Percentiles rank a stretch among this genome's conserved stretches.
phyloP scores from a whole-genome alignment of 768 basidiomycete genomes.

The Boletus sensibilis region DNA sequence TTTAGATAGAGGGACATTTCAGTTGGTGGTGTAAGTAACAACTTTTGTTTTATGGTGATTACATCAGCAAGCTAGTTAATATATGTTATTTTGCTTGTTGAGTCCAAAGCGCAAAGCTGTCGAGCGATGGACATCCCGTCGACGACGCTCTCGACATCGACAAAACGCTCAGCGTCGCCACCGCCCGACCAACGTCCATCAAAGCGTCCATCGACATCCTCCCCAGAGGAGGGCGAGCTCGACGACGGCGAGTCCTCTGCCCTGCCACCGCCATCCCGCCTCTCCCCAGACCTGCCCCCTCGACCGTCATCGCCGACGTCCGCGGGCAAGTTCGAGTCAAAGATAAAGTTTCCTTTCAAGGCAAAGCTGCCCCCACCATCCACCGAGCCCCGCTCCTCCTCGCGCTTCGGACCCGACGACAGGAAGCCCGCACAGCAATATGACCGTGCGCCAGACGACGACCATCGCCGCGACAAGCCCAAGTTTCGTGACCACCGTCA shows the following conservation, averaged over 20 bases:
- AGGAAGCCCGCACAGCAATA: slow-evolving; percentile 30
- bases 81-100: background rate
- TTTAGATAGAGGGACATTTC: slow-evolving; percentile 61
- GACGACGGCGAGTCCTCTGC: slow-evolving; percentile 49
- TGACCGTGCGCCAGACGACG: slow-evolving; percentile 46
- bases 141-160: slow-evolving; percentile 12
- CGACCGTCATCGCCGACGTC: slow-evolving; percentile 33
- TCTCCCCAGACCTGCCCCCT: slow-evolving; percentile 21
- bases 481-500: slow-evolving; percentile 24
- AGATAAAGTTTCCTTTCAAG: slow-evolving; percentile 79
- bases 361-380: slow-evolving; percentile 22
- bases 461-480: slow-evolving; percentile 35
- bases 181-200: slow-evolving; percentile 46
- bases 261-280: background rate
- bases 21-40: background rate
- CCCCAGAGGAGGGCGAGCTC: slow-evolving; percentile 82
- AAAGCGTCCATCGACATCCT: slow-evolving; percentile 57
- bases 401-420: slow-evolving; percentile 29
- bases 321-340: slow-evolving; percentile 38
- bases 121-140: slow-evolving; percentile 17
- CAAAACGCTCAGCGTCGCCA: slow-evolving; percentile 63
- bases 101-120: background rate
- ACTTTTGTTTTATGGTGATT: slow-evolving; percentile 25
- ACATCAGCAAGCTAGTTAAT: slow-evolving; percentile 11
- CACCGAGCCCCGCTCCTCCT: slow-evolving; percentile 34